Conservation (phyloP, 2,329 filamentous ascomycete genomes). For the Periconia macrospinosa region DNA sequence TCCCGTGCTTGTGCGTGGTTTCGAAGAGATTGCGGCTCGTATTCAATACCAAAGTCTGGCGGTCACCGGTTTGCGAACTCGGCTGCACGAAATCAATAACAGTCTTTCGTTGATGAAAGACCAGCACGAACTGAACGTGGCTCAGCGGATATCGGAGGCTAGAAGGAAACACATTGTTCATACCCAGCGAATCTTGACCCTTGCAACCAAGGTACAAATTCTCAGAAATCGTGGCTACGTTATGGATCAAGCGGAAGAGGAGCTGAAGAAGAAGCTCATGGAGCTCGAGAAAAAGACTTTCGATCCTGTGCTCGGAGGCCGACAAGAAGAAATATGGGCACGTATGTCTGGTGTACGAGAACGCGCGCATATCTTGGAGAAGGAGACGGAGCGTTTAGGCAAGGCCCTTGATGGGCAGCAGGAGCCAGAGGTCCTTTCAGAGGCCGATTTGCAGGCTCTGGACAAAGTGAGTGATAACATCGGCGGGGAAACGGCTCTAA, state of each 20-base stretch:
- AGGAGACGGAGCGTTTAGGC: constrained; percentile 71
- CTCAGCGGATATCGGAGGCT: constrained; percentile 72
- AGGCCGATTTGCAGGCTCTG: constrained; percentile 70
- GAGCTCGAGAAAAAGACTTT: constrained; percentile 69
- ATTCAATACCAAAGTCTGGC: constrained; percentile 72
- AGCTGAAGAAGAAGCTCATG: constrained; percentile 71
- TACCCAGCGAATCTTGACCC: constrained; percentile 70
- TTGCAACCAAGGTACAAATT: constrained; percentile 80
- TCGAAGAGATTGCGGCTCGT: constrained; percentile 70
- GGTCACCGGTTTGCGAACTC: constrained; percentile 69
- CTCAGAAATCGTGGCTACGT: constrained; percentile 80
- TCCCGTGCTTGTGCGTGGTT: constrained; percentile 75
- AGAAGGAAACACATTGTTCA: constrained; percentile 72
- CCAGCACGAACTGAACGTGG: constrained; percentile 75
- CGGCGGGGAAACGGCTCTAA: neutral
- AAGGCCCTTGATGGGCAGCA: constrained; percentile 51
- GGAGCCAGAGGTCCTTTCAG: constrained; percentile 57
- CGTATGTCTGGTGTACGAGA: constrained; percentile 74
- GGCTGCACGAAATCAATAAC: constrained; percentile 78
- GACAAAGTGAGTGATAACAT: constrained; percentile 65
- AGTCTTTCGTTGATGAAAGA: constrained; percentile 72
- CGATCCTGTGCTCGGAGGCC: constrained; percentile 73
- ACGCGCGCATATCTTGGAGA: constrained; percentile 70
- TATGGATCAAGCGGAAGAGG: constrained; percentile 77
- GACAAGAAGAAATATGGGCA: constrained; percentile 85